Percentiles rank a stretch among this genome's conserved stretches.
These are phyloP conservation scores for Epichloe gansuensis DNA, from an alignment of 2,329 filamentous ascomycete genomes.

Conservation along the genomic window DNA sequence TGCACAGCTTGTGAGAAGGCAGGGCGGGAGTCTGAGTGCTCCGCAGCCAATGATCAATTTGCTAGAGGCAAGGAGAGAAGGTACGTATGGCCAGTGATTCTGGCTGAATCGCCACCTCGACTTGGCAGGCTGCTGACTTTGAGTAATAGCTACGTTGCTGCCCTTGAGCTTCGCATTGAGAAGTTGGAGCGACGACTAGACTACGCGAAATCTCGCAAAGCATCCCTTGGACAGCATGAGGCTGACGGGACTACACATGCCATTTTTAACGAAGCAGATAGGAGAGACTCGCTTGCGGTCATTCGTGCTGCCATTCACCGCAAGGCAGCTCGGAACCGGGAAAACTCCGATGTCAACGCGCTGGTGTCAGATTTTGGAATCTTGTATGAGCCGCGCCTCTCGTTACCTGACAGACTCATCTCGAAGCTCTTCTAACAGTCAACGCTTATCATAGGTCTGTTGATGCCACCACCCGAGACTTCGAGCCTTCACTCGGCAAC, in stretches of 20 bases:
- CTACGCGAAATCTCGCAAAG: conserved; percentile 58
- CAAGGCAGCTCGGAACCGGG: conserved; percentile 51
- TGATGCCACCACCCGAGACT: conserved; percentile 88
- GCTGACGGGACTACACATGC: conserved; percentile 27
- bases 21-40: conserved; percentile 76
- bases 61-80: conserved; percentile 90
- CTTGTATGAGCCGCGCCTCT: conserved; percentile 41
- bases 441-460: conserved; percentile 50
- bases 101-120: not conserved
- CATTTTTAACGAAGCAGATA: conserved; percentile 31
- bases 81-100: conserved; percentile 24
- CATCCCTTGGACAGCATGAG: conserved; percentile 55
- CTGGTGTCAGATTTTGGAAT: conserved; percentile 90
- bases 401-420: not conserved
- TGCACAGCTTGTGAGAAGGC: conserved; percentile 93
- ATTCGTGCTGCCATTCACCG: conserved; percentile 53
- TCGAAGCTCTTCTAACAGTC: not conserved
- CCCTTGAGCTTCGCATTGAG: conserved; percentile 83
- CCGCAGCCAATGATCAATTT: conserved; percentile 90
- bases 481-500: conserved; percentile 74
- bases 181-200: conserved; percentile 70
- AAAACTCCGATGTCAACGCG: conserved; percentile 81
- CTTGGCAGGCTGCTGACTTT: not conserved
- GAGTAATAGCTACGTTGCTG: conserved; percentile 66
- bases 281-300: conserved; percentile 50